phyloP scores from a whole-genome alignment of 345 rosid species.

The Raphanus raphanistrum region DNA sequence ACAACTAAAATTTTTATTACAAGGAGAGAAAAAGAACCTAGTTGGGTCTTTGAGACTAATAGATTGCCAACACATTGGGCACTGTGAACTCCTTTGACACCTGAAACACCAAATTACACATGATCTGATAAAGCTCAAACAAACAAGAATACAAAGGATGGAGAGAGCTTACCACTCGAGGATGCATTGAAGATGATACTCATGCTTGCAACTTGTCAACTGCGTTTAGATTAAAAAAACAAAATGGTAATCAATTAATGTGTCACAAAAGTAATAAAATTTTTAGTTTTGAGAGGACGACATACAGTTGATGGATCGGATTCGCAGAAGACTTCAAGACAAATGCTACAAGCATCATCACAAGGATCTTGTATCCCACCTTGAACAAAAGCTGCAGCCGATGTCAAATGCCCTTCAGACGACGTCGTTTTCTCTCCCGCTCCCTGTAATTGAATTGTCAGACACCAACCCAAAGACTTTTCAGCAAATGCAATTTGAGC shows the following conservation, averaged over 20 bases:
- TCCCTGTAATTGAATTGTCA: slow-evolving; percentile 37
- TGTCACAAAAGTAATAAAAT: background rate
- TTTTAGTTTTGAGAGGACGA: background rate
- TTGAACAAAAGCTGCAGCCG: background rate
- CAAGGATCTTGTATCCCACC: background rate
- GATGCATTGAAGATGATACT: slow-evolving; percentile 95
- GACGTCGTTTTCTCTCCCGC: slow-evolving; percentile 54
- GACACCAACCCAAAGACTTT: background rate
- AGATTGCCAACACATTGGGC: slow-evolving; percentile 99
- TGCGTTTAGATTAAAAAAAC: slow-evolving; percentile 24
- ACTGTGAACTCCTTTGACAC: slow-evolving; percentile 98
- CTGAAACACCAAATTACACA: slow-evolving; percentile 38
- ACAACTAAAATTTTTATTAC: no score
- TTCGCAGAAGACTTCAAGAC: background rate
- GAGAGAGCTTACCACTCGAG: slow-evolving; percentile 72
- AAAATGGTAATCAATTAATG: slow-evolving; percentile 8
- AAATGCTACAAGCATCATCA: background rate
- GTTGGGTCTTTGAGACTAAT: slow-evolving; percentile 88
- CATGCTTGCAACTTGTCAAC: slow-evolving; percentile 89
- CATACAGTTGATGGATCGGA: background rate
- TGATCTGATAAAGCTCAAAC: background rate
- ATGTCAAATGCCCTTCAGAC: background rate
- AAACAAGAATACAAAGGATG: background rate
- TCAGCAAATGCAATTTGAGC: background rate
- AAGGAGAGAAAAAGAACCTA: slow-evolving; percentile 43